Base-by-base conservation (phyloP, 2,329 filamentous ascomycete genomes). In the Neopestalotiopsis clavispora region DNA sequence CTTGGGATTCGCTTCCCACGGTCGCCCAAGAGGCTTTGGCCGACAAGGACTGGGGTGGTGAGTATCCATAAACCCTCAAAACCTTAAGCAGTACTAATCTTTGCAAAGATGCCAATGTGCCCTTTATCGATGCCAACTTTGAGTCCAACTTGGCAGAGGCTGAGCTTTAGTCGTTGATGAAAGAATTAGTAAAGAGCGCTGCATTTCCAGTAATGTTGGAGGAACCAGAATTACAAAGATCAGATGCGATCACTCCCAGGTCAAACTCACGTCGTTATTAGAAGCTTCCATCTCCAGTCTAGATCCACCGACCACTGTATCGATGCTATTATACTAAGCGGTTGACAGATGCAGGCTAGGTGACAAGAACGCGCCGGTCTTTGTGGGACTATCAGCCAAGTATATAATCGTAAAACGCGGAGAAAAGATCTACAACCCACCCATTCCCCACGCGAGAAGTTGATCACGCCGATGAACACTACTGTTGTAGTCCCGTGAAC, bases 91-190 rank as follows among this genome's bases (percentile, higher is more conserved):
- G 38, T 58, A 13, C 64, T 66, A 32, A 60, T 17, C 10, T n/a
- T 23, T 42, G 7, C 32, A 4, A 32, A 67, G 65, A 59, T 61
- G 65, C 52, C 32, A 67, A 60, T 61, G 65, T 67, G 56, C 57
- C 52, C 12, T 67, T 67, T 23, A 59, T 67, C n/a, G 65, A 67
- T 38, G 17, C 52, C 57, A 61, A 67, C 38, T 67, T 67, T 61
- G 65, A 67, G 52, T 30, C 32, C 6, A 60, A 67, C 65, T 67
- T 67, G 65, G 65, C 32, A 14, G 56, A 67, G 65, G 65, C 65
- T 40, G 64, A 23, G 28, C 52, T 66, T 28, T 66, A 57, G 30
- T 12, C 13, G 5, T 10, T 4, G n/a, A 6, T 42, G 59, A 14
- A 6, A 59, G 30, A 1, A 30, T 34, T 23, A 34, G 30, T 30